phyloP scores from a whole-genome alignment of 495 filamentous ascomycete species.

The Hamigera avellanea region DNA sequence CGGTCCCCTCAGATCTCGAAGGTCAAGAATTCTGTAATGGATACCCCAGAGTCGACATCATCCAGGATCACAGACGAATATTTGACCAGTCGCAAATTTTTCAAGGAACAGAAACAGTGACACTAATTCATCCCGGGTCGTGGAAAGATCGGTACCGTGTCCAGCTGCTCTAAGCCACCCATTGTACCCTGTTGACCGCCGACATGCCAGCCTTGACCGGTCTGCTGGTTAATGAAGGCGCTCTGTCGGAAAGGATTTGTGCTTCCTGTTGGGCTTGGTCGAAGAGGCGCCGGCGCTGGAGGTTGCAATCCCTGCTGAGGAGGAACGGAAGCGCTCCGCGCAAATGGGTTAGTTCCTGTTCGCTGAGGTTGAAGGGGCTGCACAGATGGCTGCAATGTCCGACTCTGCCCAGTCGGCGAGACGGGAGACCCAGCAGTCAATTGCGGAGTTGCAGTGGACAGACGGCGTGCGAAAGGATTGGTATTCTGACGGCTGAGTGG shows the following conservation, averaged over 20 bases:
- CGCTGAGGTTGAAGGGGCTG: slow-evolving; percentile 28
- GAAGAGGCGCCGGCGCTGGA: slow-evolving; percentile 36
- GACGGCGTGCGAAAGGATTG: slow-evolving; percentile 67
- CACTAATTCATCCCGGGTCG: slow-evolving; percentile 45
- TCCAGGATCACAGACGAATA: too few relatives aligned
- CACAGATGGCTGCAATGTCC: slow-evolving; percentile 31
- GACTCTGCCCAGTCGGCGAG: slow-evolving; percentile 16
- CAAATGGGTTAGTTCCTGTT: slow-evolving; percentile 43
- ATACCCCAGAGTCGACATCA: too few relatives aligned
- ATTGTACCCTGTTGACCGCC: slow-evolving; percentile 61
- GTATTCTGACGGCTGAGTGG: slow-evolving; percentile 56
- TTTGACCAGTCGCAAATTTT: not conserved
- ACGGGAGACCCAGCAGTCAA: slow-evolving; percentile 14
- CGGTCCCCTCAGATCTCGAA: not conserved
- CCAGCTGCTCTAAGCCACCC: slow-evolving; percentile 69
- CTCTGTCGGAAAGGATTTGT: slow-evolving; percentile 94
- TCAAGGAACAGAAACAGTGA: too few relatives aligned
- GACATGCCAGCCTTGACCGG: slow-evolving; percentile 76
- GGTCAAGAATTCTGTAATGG: too few relatives aligned
- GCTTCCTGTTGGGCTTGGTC: slow-evolving; percentile 66
- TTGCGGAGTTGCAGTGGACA: slow-evolving; percentile 33
- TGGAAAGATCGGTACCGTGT: slow-evolving; percentile 79
- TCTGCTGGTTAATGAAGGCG: slow-evolving; percentile 75
- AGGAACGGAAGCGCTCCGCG: too few relatives aligned
- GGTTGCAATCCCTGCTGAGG: slow-evolving; percentile 25